A percentile compares a stretch with the other conserved stretches of the same genome.
These are phyloP conservation scores for Friedmanniomyces endolithicus DNA, from an alignment of 495 filamentous ascomycete genomes.

Conservation along the genomic window DNA sequence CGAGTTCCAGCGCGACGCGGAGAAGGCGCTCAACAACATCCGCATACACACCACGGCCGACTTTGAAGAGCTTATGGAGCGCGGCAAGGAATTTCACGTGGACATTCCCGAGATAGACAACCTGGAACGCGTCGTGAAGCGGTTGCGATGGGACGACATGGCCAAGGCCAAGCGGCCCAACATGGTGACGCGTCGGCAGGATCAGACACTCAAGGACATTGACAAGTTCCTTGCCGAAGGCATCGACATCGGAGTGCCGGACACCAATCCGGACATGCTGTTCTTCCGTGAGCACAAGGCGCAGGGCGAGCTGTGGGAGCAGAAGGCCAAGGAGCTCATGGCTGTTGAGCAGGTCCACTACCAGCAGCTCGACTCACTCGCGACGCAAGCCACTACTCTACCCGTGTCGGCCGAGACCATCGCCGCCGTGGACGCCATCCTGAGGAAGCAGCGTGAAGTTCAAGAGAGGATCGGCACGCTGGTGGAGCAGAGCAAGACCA, in stretches of 20 bases:
- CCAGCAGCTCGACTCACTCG: conserved; percentile 84
- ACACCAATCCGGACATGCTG: conserved; percentile 61
- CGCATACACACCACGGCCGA: conserved; percentile 50
- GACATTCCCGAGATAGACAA: conserved; percentile 87
- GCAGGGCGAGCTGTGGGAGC: conserved; percentile 77
- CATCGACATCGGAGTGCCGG: conserved; percentile 58
- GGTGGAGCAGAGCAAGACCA: conserved; percentile 60
- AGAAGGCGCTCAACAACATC: conserved; percentile 50
- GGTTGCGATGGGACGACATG: conserved; percentile 79
- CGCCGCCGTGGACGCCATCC: conserved; percentile 73
- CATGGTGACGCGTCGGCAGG: conserved; percentile 32
- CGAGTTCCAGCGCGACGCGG: conserved; percentile 71
- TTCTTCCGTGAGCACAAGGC: conserved; percentile 63
- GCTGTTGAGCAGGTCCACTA: conserved; percentile 80
- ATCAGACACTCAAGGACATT: conserved; percentile 59
- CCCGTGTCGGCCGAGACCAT: conserved; percentile 76
- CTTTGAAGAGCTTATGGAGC: conserved; percentile 81
- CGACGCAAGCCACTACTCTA: conserved; percentile 57
- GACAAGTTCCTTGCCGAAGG: conserved; percentile 64
- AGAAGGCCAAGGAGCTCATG: conserved; percentile 88
- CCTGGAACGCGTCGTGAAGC: conserved; percentile 65
- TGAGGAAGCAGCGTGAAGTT: conserved; percentile 92
- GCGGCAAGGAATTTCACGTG: conserved; percentile 79
- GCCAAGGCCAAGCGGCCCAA: conserved; percentile 32
- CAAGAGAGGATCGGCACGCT: conserved; percentile 73